phyloP scores from a whole-genome alignment of 2,329 filamentous ascomycete genomes.

The Cercospora zeae-maydis region DNA sequence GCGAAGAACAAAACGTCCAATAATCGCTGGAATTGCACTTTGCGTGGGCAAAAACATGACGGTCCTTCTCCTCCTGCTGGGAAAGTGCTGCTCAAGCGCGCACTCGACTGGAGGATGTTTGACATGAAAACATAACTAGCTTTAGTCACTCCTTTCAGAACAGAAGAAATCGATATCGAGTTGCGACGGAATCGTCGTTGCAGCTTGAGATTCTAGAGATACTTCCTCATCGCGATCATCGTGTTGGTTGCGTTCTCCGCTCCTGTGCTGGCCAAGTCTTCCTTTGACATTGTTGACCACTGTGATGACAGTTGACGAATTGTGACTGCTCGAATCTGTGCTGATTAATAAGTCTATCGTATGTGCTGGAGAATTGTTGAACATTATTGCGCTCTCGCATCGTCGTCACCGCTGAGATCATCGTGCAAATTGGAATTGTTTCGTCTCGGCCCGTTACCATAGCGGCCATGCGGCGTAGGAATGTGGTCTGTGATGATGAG shows the following conservation, averaged over 20 bases:
- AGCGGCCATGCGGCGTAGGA: not conserved
- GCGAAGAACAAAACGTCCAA: not conserved
- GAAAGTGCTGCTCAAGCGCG: not conserved
- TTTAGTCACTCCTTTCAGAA: slow-evolving; percentile 16
- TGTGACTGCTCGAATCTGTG: not conserved
- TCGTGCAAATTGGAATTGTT: not conserved
- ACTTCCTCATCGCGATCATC: not conserved
- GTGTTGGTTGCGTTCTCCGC: not conserved
- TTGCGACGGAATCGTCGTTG: not conserved
- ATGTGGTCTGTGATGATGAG: not conserved
- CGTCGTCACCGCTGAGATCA: too few relatives aligned
- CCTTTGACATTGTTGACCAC: too few relatives aligned
- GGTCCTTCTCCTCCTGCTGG: not conserved
- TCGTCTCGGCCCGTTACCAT: not conserved
- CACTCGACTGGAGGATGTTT: not conserved
- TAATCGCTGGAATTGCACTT: not conserved
- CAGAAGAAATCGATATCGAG: slow-evolving; percentile 16
- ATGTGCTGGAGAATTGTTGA: not conserved
- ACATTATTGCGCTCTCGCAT: not conserved
- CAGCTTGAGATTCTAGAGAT: not conserved
- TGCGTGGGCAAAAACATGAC: not conserved
- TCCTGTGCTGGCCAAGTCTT: not conserved
- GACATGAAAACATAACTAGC: slow-evolving; percentile 7
- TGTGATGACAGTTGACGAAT: too few relatives aligned
- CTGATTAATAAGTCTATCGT: not conserved